These are phyloP conservation scores for Blastobotrys parvus DNA, from an alignment of 805 yeast genomes.

Conservation along the genomic window DNA sequence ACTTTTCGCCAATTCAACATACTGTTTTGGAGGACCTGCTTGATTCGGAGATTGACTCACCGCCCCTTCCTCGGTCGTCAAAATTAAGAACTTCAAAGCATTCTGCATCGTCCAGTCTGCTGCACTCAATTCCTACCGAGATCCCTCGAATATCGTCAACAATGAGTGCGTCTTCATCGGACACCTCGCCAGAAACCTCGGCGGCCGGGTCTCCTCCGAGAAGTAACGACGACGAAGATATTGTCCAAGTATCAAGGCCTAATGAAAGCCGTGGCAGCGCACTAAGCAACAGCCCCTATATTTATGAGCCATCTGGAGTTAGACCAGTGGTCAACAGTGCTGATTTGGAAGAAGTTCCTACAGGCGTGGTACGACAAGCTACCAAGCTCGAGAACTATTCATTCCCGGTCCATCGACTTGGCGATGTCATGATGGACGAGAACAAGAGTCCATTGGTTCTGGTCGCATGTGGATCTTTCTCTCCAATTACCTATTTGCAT, in stretches of 20 bases:
- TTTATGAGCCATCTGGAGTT: constrained; percentile 9
- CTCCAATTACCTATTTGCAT: constrained; percentile 92
- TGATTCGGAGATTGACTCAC: constrained; percentile 23
- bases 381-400: constrained; percentile 54
- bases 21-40: constrained; percentile 69
- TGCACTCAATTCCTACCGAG: constrained; percentile 5
- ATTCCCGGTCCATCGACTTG: constrained; percentile 84
- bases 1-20: constrained; percentile 68
- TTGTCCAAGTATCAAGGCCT: not conserved
- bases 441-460: constrained; percentile 82
- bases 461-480: constrained; percentile 96
- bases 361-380: constrained; percentile 86
- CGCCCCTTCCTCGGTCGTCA: not conserved
- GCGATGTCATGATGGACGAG: constrained; percentile 58
- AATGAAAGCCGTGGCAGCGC: not conserved
- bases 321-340: constrained; percentile 54
- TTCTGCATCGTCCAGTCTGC: not conserved
- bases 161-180: constrained; percentile 14
- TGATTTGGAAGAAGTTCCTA: constrained; percentile 94
- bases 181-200: constrained; percentile 5
- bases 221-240: not conserved
- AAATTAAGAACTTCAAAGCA: not conserved
- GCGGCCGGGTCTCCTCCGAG: not conserved
- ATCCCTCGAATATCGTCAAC: constrained; percentile 14
- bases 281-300: constrained; percentile 6